These are phyloP conservation scores for Casaregolazyma suthepensis DNA, from an alignment of 1,139 yeast genomes.

Conservation along the genomic window DNA sequence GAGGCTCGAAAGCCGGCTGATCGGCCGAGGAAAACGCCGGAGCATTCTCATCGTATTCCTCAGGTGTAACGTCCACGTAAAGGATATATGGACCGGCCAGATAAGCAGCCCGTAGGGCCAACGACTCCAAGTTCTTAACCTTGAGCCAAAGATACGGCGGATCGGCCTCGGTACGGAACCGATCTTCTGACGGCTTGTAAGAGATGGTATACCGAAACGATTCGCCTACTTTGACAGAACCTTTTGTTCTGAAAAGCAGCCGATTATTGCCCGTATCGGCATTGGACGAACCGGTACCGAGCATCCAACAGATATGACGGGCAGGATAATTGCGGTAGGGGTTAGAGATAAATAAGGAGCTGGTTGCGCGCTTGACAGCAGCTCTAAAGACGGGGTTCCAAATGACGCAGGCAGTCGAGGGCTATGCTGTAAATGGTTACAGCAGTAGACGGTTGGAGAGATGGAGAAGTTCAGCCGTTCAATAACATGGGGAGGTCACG, in stretches of 20 bases:
- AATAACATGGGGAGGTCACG: not conserved
- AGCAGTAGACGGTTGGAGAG: not conserved
- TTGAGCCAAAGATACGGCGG: conserved; percentile 47
- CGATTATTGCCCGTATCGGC: not conserved
- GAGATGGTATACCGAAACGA: conserved; percentile 45
- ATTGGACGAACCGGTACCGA: not conserved
- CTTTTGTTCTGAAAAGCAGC: conserved; percentile 34
- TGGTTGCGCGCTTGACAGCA: not conserved
- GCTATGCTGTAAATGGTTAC: not conserved
- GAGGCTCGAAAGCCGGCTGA: conserved; percentile 70
- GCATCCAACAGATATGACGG: not conserved
- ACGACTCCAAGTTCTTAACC: conserved; percentile 65
- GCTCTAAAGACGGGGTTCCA: not conserved
- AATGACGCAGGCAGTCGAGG: not conserved
- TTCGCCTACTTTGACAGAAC: conserved; percentile 51
- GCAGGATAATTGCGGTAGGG: not conserved
- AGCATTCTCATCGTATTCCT: conserved; percentile 52
- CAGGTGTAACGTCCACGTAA: conserved; percentile 73
- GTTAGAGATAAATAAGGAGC: not conserved
- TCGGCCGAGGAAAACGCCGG: conserved; percentile 61
- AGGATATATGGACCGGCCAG: conserved; percentile 86
- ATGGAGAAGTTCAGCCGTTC: not conserved
- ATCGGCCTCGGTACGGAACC: conserved; percentile 14
- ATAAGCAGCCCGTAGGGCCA: conserved; percentile 80
- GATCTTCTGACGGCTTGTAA: conserved; percentile 35